Base-by-base conservation (phyloP, 2,329 filamentous ascomycete genomes). In the Chrysosporium keratinophilum region DNA sequence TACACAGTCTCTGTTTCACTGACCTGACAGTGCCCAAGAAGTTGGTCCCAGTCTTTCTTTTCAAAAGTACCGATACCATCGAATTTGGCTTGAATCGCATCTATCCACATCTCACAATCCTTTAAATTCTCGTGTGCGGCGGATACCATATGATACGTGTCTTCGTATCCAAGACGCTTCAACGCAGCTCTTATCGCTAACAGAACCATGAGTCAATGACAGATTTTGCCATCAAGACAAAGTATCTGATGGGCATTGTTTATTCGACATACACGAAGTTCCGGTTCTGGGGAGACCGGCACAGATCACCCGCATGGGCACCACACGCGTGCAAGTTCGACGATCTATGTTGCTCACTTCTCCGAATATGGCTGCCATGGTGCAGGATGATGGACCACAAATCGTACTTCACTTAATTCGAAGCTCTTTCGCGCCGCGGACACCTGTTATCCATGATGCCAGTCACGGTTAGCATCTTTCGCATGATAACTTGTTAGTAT, bases 101-200 rank as follows among this genome's bases (percentile, higher is more conserved):
- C 81, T 69, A 81, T 79, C 84, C 84, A 87, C 50, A 53, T 53
- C 43, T 46, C 50, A 33, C 50, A 46, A 72, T 85, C 79, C 41
- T 84, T 72, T 52, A 78, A 80, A 63, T 85, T 83, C 68, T 84
- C 85, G 70, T 85, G 82, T 56, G 84, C 79, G 56, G 78, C 81
- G 62, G 77, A 82, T 79, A 84, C 83, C 82, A 85, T 85, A 73
- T 87, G 84, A 74, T 87, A 86, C 56, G 79, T 83, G 67, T 84
- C 80, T 61, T 78, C 72, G 66, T 82, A 85, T 57, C 83, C 83
- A 40, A 87, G 75, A 61, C 80, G 74, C 63, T 82, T 77, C 65
- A 87, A 76, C 17, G 84, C 83, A 42, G 77, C 78, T 57, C 82
- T 77, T 63, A 86, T 78, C 42, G 82, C 79, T 82, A 54, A 5